phyloP scores from a whole-genome alignment of 192 early-diverging fungal genomes.

The Jimgerdemannia lactiflua region DNA sequence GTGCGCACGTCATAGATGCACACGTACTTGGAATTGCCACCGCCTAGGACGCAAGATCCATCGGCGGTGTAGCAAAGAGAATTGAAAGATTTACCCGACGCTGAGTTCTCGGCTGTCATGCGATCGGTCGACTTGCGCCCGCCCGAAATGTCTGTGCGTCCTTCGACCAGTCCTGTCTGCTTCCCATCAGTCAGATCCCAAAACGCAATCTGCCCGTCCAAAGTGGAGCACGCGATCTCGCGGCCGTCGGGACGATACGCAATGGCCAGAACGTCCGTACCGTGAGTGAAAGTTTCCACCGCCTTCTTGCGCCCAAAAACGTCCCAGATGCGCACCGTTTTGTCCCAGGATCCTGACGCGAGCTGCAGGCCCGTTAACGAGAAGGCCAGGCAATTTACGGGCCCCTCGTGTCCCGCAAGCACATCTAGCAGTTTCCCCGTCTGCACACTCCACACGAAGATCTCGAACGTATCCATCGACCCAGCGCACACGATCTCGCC shows the following conservation, averaged over 20 bases:
- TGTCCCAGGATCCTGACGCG: conserved; percentile 92
- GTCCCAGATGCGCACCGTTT: conserved; percentile 87
- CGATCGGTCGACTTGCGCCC: conserved; percentile 82
- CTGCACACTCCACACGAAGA: conserved; percentile 98
- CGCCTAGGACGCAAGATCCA: conserved; percentile 86
- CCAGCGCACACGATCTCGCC: conserved; percentile 98
- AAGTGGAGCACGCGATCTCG: conserved; percentile 79
- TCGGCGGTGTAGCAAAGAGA: conserved; percentile 94
- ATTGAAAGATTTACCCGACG: conserved; percentile 88
- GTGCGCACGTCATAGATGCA: conserved; percentile 89
- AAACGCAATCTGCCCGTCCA: conserved; percentile 92
- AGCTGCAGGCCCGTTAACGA: conserved; percentile 78
- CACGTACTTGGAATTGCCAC: conserved; percentile 94
- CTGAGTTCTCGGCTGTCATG: conserved; percentile 76
- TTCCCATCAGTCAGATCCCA: conserved; percentile 85
- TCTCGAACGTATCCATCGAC: conserved; percentile 91
- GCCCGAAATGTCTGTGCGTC: conserved; percentile 87
- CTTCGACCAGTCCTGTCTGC: conserved; percentile 80
- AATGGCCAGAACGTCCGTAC: conserved; percentile 81
- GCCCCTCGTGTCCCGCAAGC: conserved; percentile 89
- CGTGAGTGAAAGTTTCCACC: conserved; percentile 78
- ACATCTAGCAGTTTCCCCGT: conserved; percentile 98
- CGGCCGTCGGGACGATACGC: conserved; percentile 90
- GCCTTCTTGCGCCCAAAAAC: conserved; percentile 82
- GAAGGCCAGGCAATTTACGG: conserved; percentile 83